A percentile compares a stretch with the other conserved stretches of the same genome.
Conservation (phyloP, 108 stramenopile species). For the Epipyxis sp. region DNA sequence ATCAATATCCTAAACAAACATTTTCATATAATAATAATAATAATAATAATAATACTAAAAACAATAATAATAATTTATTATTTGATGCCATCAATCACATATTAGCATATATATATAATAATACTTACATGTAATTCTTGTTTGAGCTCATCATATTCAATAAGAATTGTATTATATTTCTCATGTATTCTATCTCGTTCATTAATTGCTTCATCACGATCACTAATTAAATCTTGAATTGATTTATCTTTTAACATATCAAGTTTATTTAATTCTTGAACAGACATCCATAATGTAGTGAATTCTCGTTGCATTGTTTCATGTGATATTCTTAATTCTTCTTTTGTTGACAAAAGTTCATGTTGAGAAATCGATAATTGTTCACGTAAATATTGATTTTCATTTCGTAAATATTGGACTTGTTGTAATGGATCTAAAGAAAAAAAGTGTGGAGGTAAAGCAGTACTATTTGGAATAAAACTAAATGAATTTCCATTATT, state of each 20-base stretch:
- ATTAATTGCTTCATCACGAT: not conserved
- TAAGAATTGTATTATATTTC: no score
- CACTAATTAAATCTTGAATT: slow-evolving; percentile 7
- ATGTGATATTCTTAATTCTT: not conserved
- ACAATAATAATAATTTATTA: no score
- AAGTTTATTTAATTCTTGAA: slow-evolving; percentile 24
- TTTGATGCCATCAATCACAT: no score
- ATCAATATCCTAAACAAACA: no score
- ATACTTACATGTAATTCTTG: no score
- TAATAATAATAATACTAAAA: no score
- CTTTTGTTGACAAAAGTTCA: not conserved
- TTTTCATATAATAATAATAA: no score
- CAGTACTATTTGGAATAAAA: not conserved
- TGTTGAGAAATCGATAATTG: not conserved
- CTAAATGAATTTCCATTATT: not conserved
- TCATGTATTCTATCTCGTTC: slow-evolving; percentile 29
- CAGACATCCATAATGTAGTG: slow-evolving; percentile 11
- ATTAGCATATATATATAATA: no score
- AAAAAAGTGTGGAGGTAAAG: not conserved
- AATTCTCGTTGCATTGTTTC: not conserved
- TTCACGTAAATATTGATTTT: not conserved
- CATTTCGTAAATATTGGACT: not conserved
- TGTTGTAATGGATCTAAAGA: not conserved
- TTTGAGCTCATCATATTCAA: no score
- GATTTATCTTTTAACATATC: slow-evolving; percentile 19